Conservation (phyloP, 345 rosid genomes). For the Salix suchowensis region DNA sequence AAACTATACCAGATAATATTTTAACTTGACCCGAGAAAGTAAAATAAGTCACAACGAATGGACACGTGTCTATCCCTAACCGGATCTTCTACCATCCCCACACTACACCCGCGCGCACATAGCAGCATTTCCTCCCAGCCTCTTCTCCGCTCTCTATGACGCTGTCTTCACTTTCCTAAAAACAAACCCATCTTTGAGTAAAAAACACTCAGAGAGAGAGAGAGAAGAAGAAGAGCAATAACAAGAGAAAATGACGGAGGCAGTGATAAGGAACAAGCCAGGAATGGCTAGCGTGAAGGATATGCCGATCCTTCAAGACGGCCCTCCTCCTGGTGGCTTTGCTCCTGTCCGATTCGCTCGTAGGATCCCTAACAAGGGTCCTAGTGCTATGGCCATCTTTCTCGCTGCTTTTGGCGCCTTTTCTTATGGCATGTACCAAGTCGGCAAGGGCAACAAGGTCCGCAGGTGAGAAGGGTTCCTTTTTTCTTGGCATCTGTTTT, state of each 20-base stretch:
- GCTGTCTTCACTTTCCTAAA: not conserved
- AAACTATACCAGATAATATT: too few species aligned
- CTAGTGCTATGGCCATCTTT: constrained; percentile 89
- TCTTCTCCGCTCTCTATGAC: not conserved
- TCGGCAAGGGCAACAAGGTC: constrained; percentile 90
- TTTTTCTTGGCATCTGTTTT: not conserved
- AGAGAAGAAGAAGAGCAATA: not conserved
- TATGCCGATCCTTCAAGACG: constrained; percentile 95
- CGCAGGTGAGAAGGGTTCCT: constrained; percentile 48
- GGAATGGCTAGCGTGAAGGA: constrained; percentile 98
- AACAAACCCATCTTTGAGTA: not conserved
- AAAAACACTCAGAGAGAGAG: not conserved
- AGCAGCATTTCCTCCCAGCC: not conserved
- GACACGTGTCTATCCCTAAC: not conserved
- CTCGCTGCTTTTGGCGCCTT: constrained; percentile 74
- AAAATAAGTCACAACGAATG: too few species aligned
- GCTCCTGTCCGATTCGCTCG: constrained; percentile 89
- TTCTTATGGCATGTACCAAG: constrained; percentile 98
- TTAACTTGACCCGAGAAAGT: too few species aligned
- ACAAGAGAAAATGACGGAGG: constrained; percentile 72
- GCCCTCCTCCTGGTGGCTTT: constrained; percentile 98
- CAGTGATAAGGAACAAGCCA: constrained; percentile 92
- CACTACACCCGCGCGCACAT: not conserved
- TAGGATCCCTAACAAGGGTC: constrained; percentile 89
- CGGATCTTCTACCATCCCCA: not conserved